phyloP scores from a whole-genome alignment of 1,284 basidiomycete genomes.

The Mycena citricolor region DNA sequence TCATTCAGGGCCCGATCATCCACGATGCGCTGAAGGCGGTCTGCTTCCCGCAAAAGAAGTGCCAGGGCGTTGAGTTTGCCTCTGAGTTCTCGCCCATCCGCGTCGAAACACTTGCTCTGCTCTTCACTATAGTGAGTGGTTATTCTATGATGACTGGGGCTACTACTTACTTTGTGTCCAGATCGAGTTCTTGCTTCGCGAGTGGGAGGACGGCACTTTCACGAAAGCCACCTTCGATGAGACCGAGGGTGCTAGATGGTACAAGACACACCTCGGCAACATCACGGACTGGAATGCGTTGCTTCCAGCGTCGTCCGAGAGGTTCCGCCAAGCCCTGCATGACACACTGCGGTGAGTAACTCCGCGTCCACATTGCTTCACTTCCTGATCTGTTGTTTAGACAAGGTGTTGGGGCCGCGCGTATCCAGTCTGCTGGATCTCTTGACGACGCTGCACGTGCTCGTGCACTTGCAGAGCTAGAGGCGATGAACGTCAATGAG shows the following conservation, averaged over 20 bases:
- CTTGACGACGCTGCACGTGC: not conserved
- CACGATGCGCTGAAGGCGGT: not conserved
- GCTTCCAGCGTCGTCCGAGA: not conserved
- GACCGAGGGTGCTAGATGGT: not conserved
- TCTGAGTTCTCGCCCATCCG: conserved; percentile 9
- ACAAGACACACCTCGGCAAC: conserved; percentile 2
- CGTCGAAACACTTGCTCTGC: not conserved
- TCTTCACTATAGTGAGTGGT: conserved; percentile 8
- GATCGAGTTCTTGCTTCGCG: not conserved
- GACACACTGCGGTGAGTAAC: conserved; percentile 1
- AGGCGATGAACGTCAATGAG: conserved; percentile 2
- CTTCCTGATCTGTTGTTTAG: not conserved
- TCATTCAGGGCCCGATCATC: conserved; percentile 2
- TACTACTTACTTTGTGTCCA: not conserved
- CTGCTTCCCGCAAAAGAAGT: conserved; percentile 3
- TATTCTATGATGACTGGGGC: not conserved
- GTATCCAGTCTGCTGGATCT: not conserved
- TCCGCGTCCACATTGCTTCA: not conserved
- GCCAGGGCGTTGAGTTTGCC: not conserved
- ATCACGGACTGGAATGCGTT: not conserved
- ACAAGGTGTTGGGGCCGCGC: not conserved
- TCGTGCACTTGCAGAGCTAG: not conserved
- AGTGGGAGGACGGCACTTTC: conserved; percentile 2
- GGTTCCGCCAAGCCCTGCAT: conserved; percentile 6
- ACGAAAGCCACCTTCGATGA: not conserved